These are phyloP conservation scores for Cladosporium sp. DNA, from an alignment of 2,329 filamentous ascomycete species.

Conservation along the genomic window DNA sequence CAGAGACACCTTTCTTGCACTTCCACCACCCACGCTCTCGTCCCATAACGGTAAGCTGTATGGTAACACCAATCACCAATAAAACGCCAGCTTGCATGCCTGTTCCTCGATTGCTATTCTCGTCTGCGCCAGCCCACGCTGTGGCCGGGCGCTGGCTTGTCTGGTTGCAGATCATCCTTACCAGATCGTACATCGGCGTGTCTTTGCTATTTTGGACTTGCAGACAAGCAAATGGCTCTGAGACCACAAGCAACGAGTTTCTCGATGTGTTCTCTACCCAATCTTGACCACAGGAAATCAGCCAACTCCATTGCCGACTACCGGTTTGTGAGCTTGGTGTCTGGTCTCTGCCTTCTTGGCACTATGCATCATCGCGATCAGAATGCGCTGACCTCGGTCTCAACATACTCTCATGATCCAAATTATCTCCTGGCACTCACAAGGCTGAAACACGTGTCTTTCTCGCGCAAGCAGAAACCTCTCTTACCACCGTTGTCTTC, in stretches of 20 bases:
- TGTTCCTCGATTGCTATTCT: neutral
- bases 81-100: slow-evolving; percentile 7
- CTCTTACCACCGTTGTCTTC: neutral
- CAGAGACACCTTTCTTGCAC: neutral
- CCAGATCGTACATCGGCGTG: neutral
- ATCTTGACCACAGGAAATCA: neutral
- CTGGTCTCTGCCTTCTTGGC: too few species aligned
- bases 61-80: slow-evolving; percentile 9
- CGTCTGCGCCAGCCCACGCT: neutral
- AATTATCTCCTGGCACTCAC: neutral
- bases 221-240: neutral
- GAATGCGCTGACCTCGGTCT: neutral
- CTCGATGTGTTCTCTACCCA: neutral
- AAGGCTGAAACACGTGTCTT: neutral
- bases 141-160: neutral
- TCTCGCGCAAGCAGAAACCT: neutral
- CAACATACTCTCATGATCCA: neutral
- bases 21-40: neutral
- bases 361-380: neutral
- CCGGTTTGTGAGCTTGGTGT: neutral
- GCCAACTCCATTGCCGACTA: neutral
- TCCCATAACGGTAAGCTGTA: neutral
- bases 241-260: neutral
- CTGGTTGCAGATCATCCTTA: neutral
- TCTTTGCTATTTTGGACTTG: neutral